Percentiles rank a stretch among this genome's conserved stretches.
These are phyloP conservation scores for Pseudonitzschia multiseries DNA, from an alignment of 108 stramenopile genomes.

Conservation along the genomic window DNA sequence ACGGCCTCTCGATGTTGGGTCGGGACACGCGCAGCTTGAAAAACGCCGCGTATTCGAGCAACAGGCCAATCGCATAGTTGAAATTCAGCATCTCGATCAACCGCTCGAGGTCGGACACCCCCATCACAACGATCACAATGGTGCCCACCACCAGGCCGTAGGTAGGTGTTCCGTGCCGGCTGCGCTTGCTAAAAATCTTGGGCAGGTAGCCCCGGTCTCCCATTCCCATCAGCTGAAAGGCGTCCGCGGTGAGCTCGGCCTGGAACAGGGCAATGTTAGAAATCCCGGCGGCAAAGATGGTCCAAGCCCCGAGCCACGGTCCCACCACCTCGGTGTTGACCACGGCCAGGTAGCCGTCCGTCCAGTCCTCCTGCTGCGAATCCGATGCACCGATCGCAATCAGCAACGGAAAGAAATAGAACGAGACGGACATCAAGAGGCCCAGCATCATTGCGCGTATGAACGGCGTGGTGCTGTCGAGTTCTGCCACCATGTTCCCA, in stretches of 20 bases:
- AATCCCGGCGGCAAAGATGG: conserved; percentile 87
- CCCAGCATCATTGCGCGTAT: conserved; percentile 77
- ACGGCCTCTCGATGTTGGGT: conserved; percentile 50
- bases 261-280: conserved; percentile 89
- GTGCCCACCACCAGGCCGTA: conserved; percentile 80
- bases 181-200: conserved; percentile 71
- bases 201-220: conserved; percentile 89
- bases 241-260: conserved; percentile 92
- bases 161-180: conserved; percentile 86
- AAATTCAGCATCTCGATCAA: conserved; percentile 94
- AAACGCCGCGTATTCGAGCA: conserved; percentile 94
- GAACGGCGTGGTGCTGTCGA: conserved; percentile 73
- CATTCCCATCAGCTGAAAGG: conserved; percentile 93
- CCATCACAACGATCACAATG: conserved; percentile 70
- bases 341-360: conserved; percentile 82
- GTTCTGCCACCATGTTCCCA: conserved; percentile 86
- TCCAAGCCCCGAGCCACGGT: conserved; percentile 92
- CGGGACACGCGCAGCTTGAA: conserved; percentile 77
- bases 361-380: conserved; percentile 53
- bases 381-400: conserved; percentile 70
- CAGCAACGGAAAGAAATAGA: conserved; percentile 81
- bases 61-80: conserved; percentile 72
- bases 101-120: conserved; percentile 65
- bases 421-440: conserved; percentile 58
- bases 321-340: conserved; percentile 82